A percentile compares a stretch with the other conserved stretches of the same genome.
These are phyloP conservation scores for Mycena rosella DNA, from an alignment of 768 basidiomycete genomes.

Conservation along the genomic window DNA sequence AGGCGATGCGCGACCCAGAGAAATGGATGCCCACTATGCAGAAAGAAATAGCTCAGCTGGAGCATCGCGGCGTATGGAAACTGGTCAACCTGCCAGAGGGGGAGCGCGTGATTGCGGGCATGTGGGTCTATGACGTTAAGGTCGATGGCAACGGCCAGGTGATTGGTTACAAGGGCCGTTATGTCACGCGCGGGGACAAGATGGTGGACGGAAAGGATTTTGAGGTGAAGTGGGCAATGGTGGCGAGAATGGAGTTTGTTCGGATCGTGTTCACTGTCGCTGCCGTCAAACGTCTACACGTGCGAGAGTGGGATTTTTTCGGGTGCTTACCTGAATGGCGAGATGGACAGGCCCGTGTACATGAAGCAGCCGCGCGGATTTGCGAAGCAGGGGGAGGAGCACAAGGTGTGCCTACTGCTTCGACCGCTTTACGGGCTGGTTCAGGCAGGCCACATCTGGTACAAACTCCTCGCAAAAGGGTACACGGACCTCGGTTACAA, in stretches of 20 bases:
- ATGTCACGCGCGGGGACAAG: constrained; percentile 52
- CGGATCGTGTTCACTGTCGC: constrained; percentile 26
- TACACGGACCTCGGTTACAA: constrained; percentile 17
- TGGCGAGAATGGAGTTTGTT: constrained; percentile 21
- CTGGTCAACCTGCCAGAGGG: constrained; percentile 20
- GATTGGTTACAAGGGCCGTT: constrained; percentile 51
- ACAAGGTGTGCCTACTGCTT: constrained; percentile 20
- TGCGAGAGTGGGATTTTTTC: constrained; percentile 27
- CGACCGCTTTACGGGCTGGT: constrained; percentile 16
- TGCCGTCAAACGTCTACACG: not conserved
- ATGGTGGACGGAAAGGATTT: constrained; percentile 17
- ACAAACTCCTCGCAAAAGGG: not conserved
- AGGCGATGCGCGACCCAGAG: constrained; percentile 27
- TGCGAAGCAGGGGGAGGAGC: constrained; percentile 31
- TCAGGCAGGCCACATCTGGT: constrained; percentile 25
- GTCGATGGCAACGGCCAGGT: constrained; percentile 47
- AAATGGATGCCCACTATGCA: constrained; percentile 23
- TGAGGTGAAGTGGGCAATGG: constrained; percentile 25
- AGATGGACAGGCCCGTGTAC: constrained; percentile 23
- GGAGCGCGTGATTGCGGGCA: constrained; percentile 37
- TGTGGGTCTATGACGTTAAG: constrained; percentile 57
- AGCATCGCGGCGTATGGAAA: constrained; percentile 13
- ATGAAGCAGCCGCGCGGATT: constrained; percentile 26
- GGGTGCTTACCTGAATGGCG: constrained; percentile 21
- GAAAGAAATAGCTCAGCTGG: constrained; percentile 18